phyloP scores from a whole-genome alignment of 495 filamentous ascomycete species.

The Tuber umbilicatum region DNA sequence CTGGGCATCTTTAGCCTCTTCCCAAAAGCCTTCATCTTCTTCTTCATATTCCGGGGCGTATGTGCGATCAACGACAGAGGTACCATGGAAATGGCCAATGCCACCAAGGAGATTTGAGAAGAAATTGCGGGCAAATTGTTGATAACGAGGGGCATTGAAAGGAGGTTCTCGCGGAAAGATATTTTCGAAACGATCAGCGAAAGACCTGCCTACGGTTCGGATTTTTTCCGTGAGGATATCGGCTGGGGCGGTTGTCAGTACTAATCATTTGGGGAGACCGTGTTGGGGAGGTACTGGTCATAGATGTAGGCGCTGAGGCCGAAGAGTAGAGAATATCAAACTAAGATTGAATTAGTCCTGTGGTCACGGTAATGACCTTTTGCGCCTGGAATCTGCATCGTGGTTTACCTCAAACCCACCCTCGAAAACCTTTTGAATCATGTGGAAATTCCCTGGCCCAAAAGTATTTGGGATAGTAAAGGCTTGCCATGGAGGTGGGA shows the following conservation, averaged over 20 bases:
- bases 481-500: constrained; percentile 76
- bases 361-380: background rate
- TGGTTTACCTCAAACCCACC: constrained; percentile 70
- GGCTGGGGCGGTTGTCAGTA: constrained; percentile 45
- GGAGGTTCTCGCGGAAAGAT: constrained; percentile 69
- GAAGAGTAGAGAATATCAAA: constrained; percentile 93
- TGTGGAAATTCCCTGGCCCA: constrained; percentile 70
- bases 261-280: constrained; percentile 24
- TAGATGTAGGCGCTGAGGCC: constrained; percentile 55
- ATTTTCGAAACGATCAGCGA: constrained; percentile 65
- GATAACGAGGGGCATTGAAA: constrained; percentile 65
- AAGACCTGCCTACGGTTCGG: constrained; percentile 56
- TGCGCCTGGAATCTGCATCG: background rate
- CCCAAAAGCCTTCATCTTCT: constrained; percentile 95
- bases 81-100: constrained; percentile 90
- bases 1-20: constrained; percentile 63
- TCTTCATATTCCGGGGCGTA: constrained; percentile 88
- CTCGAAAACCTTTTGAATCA: constrained; percentile 88
- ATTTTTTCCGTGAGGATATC: constrained; percentile 65
- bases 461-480: constrained; percentile 69
- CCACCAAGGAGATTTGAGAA: constrained; percentile 92
- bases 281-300: constrained; percentile 49
- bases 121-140: constrained; percentile 76
- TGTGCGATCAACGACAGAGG: constrained; percentile 79
- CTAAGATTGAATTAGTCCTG: constrained; percentile 43